Percentiles rank a stretch among this genome's conserved stretches.
Evolutionary conservation across 495 filamentous ascomycete genomes (phyloP).

Genomic region (Lentithecium fluviatile): DNA sequence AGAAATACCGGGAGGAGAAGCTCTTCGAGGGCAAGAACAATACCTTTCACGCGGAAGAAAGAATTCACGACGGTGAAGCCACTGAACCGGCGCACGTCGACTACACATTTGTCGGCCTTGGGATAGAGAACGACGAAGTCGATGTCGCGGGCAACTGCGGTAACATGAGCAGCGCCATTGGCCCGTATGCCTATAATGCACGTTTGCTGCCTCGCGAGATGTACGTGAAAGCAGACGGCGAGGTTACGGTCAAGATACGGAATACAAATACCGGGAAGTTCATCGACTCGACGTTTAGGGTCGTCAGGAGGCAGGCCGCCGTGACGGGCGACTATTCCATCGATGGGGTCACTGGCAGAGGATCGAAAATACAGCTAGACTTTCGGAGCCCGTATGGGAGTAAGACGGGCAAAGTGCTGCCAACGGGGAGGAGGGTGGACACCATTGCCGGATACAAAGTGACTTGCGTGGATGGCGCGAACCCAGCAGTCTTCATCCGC

Average conservation of each 20-base stretch:
- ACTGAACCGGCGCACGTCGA: constrained; percentile 47
- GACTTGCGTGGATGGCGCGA: constrained; percentile 63
- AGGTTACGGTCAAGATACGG: constrained; percentile 49
- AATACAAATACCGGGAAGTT: constrained; percentile 55
- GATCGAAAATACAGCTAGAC: constrained; percentile 56
- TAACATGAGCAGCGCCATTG: constrained; percentile 68
- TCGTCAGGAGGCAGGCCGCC: constrained; percentile 51
- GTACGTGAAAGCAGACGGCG: constrained; percentile 34
- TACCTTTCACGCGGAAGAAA: not conserved
- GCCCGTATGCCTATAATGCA: constrained; percentile 62
- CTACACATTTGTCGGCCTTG: constrained; percentile 70
- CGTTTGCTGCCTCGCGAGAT: constrained; percentile 44
- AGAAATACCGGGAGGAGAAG: constrained; percentile 36
- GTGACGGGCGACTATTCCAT: constrained; percentile 59
- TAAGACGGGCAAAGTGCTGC: constrained; percentile 63
- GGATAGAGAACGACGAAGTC: constrained; percentile 56
- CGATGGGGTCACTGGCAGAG: constrained; percentile 64
- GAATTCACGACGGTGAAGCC: not conserved
- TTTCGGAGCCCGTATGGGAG: constrained; percentile 68
- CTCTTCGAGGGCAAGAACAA: constrained; percentile 39
- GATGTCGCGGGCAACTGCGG: constrained; percentile 73
- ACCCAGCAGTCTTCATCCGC: constrained; percentile 65
- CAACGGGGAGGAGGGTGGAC: constrained; percentile 61
- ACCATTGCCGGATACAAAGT: constrained; percentile 53
- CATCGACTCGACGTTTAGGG: constrained; percentile 47